Base-by-base conservation (phyloP, 2,329 filamentous ascomycete species). In the Sporothrix variecibatus region DNA sequence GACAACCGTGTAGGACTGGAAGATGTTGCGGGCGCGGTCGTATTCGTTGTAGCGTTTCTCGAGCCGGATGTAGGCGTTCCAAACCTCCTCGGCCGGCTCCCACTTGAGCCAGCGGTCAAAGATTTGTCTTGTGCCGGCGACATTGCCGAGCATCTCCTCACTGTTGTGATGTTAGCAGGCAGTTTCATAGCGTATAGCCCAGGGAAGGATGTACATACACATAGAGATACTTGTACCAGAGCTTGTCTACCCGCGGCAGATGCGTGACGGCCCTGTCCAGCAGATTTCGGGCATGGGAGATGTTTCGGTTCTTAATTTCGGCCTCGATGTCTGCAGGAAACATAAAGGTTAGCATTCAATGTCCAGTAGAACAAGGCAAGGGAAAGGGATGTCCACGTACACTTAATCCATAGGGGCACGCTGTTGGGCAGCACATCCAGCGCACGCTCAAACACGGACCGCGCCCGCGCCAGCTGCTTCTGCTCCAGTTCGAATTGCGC, bases 51-150 rank as follows among this genome's bases (percentile, higher is more conserved):
- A 98, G 74, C 96, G 87, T 86, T 97, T 98, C 86, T 99, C 96
- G 75, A 99, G 84, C 84, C 98, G 98, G 84, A 99, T 97, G 81
- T 98, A 98, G 60, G 95, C 92, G 78, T 91, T 91, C 96, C 96
- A 99, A 0, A 95, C 96, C 60, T 93, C 91, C 87, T 98, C 95
- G 78, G 98, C 94, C 0, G 96, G 96, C 81, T 97, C 94, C 96
- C 96, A 99, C 76, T 93, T 92, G 92, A 99, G 95, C 96, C 96
- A 99, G 64, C 96, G 88, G 84, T 99, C 96, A 81, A 98, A 99
- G 0, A 98, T 94, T 79, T 97, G 94, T 74, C 96, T 87, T 2
- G 94, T 97, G 49, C 95, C 96, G 2, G 95, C 91, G 68, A 99
- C 91, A 79, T 99, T 98, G 7, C 94, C 94, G 72, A 99, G 88